A percentile compares a stretch with the other conserved stretches of the same genome.
These are phyloP conservation scores for Penicillium pulvis DNA, from an alignment of 495 filamentous ascomycete genomes.

Conservation along the genomic window DNA sequence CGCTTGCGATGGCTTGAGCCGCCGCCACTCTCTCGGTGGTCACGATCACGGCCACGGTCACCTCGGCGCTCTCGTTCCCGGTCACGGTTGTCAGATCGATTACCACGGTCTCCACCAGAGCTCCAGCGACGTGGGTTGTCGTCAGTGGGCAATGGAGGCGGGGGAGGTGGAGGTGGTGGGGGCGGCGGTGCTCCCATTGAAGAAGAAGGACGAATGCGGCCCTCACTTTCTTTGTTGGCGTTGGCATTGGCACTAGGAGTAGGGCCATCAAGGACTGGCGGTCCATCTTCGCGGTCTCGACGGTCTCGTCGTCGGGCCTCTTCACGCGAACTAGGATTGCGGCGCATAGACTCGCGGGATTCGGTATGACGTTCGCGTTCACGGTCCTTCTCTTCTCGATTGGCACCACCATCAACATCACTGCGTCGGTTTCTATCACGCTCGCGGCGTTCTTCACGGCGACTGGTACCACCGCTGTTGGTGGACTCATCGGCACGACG, in stretches of 20 bases:
- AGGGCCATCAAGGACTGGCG: conserved; percentile 10
- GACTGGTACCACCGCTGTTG: conserved; percentile 25
- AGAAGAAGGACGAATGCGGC: conserved; percentile 44
- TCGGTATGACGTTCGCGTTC: conserved; percentile 21
- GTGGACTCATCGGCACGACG: conserved; percentile 37
- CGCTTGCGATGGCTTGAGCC: conserved; percentile 44
- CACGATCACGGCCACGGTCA: conserved; percentile 44
- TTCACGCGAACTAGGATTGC: conserved; percentile 40
- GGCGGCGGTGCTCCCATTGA: conserved; percentile 38
- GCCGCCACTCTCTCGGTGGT: conserved; percentile 35
- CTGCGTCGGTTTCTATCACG: conserved; percentile 46
- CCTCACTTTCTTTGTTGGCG: conserved; percentile 35
- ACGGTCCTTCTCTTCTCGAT: conserved; percentile 39
- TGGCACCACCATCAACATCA: conserved; percentile 30
- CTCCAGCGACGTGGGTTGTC: conserved; percentile 42
- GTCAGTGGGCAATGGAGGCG: conserved; percentile 31
- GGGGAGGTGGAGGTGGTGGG: conserved; percentile 36
- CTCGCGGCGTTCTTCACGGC: conserved; percentile 42
- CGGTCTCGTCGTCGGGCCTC: conserved; percentile 47
- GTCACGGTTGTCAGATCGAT: conserved; percentile 37
- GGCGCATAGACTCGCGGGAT: conserved; percentile 37
- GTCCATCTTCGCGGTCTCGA: conserved; percentile 33
- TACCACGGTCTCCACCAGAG: conserved; percentile 37
- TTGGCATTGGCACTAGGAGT: conserved; percentile 15
- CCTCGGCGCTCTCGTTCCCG: conserved; percentile 43